Evolutionary conservation across 768 basidiomycete genomes (phyloP), one percentile per base, ranked within the genome.

Genomic region (Tricholoma saponaceum): DNA sequence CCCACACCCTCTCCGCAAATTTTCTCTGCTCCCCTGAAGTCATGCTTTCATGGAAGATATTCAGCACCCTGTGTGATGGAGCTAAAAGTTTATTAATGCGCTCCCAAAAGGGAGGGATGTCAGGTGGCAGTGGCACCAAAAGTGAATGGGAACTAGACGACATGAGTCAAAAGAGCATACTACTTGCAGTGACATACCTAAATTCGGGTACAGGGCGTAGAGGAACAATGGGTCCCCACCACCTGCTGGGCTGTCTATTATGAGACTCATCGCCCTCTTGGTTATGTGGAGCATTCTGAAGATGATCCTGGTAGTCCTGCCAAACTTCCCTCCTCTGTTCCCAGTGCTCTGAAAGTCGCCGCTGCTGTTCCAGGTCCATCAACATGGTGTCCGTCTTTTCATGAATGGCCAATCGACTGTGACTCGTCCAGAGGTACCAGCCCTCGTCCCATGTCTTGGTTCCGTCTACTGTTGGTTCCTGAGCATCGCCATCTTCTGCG

Each of bases 341-440:
- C 58, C 75, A 77, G 44, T 69, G 59, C 20, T 68, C 60, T 30
- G 78, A 72, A 62, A 76, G 69, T 47, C 70, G 59, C 43, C 76
- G 74, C 69, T 89, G 87, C 49, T 69, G 66, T 55, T 76, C 76
- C 43, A 91, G 72, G 58, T 80, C 81, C 56, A 75, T 66, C 62
- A 75, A 77, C 88, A 91, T 90, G 51, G 76, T 74, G 16, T 80
- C 71, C 51, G 85, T 69, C 64, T 83, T 84, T 66, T 86, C 81
- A 60, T 79, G 74, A 7, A 79, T 76, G 10, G 79, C 82, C 67
- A 74, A 75, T 50, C 77, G 74, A 51, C 77, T 83, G 54, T 75
- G 76, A 14, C 81, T 80, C 52, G 82, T 79, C 87, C 88, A 90
- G 41, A 92, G 63, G 65, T 92, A 92, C 79, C 81, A 87, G 4